These are phyloP conservation scores for Pythium biforme DNA, from an alignment of 352 stramenopile genomes.

Conservation along the genomic window DNA sequence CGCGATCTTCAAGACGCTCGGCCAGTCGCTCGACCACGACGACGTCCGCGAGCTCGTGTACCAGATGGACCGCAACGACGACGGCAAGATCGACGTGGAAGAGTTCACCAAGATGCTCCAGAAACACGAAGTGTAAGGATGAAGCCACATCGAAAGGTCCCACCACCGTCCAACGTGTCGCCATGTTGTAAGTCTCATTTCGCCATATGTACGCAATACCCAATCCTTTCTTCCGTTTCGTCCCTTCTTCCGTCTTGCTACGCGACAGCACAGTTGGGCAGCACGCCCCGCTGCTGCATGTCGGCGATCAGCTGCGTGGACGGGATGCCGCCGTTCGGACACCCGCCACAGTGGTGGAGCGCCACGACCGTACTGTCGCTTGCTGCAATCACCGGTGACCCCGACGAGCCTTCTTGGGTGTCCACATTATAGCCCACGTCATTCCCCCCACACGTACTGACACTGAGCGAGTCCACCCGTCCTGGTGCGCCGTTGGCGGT, in stretches of 20 bases:
- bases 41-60: conserved; percentile 74
- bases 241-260: no score
- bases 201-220: background rate
- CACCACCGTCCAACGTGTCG: no score
- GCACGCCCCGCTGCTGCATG: conserved; percentile 34
- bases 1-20: conserved; percentile 64
- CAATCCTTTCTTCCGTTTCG: no score
- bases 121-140: conserved; percentile 61
- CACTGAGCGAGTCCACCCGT: conserved; percentile 33
- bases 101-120: conserved; percentile 75
- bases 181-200: conserved; percentile 35
- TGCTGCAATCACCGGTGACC: conserved; percentile 53
- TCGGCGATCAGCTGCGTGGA: conserved; percentile 49
- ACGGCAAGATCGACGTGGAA: conserved; percentile 73
- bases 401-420: conserved; percentile 70
- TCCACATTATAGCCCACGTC: conserved; percentile 77
- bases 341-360: conserved; percentile 76
- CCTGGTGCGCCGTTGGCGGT: conserved; percentile 27
- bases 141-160: background rate
- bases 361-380: conserved; percentile 67
- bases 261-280: conserved; percentile 17
- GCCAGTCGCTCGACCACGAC: conserved; percentile 69
- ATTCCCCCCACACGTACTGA: conserved; percentile 42
- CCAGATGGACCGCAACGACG: conserved; percentile 71
- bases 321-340: conserved; percentile 63